A percentile compares a stretch with the other conserved stretches of the same genome.
Conservation (phyloP, 495 filamentous ascomycete genomes). For the Pyrenopolyporus hunteri region DNA sequence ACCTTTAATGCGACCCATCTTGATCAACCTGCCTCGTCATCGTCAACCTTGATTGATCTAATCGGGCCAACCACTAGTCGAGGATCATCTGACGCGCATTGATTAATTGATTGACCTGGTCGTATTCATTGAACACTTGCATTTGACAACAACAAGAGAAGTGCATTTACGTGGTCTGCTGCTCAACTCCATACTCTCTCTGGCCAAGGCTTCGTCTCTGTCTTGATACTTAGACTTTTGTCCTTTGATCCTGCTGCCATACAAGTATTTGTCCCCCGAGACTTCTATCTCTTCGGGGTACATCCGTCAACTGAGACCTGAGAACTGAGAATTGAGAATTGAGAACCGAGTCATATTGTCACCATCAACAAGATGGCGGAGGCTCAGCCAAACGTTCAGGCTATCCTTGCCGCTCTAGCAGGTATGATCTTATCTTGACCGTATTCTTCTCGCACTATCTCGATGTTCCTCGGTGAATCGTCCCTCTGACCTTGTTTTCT, state of each 20-base stretch:
- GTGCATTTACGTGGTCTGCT: slow-evolving; percentile 1
- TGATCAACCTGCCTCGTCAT: not conserved
- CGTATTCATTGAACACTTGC: slow-evolving; percentile 8
- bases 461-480: slow-evolving; percentile 10
- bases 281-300: not conserved
- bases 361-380: slow-evolving; percentile 29
- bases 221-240: slow-evolving; percentile 6
- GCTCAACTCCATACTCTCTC: not conserved
- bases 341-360: too few relatives aligned
- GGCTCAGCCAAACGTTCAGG: slow-evolving; percentile 21
- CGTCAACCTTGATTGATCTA: slow-evolving; percentile 14
- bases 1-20: not conserved
- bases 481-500: slow-evolving; percentile 5
- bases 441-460: not conserved
- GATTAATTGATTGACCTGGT: slow-evolving; percentile 16
- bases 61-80: slow-evolving; percentile 7
- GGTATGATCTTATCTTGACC: slow-evolving; percentile 13
- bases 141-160: not conserved
- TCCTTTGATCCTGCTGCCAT: slow-evolving; percentile 1
- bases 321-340: too few relatives aligned
- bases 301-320: not conserved
- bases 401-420: slow-evolving; percentile 22
- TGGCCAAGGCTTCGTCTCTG: slow-evolving; percentile 1
- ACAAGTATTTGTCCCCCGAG: slow-evolving; percentile 5
- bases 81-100: slow-evolving; percentile 6